These are phyloP conservation scores for Ceratocystis lukuohia DNA, from an alignment of 2,329 filamentous ascomycete genomes.

Conservation along the genomic window DNA sequence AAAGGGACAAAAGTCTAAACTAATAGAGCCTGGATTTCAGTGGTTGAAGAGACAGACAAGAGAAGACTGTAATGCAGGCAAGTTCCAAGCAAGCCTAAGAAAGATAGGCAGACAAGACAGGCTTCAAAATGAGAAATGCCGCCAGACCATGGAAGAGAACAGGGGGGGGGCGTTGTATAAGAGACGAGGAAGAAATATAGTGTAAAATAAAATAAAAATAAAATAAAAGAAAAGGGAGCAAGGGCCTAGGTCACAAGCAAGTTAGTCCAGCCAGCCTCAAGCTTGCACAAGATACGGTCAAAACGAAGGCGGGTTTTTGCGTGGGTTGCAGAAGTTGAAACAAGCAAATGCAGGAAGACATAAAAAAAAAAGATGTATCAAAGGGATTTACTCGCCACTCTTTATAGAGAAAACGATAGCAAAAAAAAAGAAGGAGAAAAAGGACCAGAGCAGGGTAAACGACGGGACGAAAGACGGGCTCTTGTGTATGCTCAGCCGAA, in stretches of 20 bases:
- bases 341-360: conserved; percentile 2
- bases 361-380: not conserved
- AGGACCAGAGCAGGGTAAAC: not conserved
- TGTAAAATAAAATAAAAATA: not conserved
- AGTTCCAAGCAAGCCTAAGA: conserved; percentile 3
- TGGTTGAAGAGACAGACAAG: not conserved
- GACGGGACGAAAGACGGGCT: not conserved
- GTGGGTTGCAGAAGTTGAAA: conserved; percentile 2
- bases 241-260: not conserved
- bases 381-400: not conserved
- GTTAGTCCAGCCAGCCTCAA: not conserved
- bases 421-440: not conserved
- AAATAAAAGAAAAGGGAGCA: not conserved
- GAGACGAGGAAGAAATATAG: not conserved
- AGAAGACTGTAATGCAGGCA: not conserved
- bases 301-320: conserved; percentile 8
- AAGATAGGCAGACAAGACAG: not conserved
- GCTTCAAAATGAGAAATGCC: not conserved
- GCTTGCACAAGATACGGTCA: not conserved
- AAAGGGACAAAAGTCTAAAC: not conserved
- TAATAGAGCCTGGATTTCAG: not conserved
- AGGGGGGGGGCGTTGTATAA: conserved; percentile 1
- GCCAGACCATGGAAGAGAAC: not conserved
- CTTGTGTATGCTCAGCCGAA: not conserved
- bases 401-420: not conserved